Percentiles rank a stretch among this genome's conserved stretches.
Conservation (phyloP, 495 filamentous ascomycete species). For the Annulohypoxylon nitens region DNA sequence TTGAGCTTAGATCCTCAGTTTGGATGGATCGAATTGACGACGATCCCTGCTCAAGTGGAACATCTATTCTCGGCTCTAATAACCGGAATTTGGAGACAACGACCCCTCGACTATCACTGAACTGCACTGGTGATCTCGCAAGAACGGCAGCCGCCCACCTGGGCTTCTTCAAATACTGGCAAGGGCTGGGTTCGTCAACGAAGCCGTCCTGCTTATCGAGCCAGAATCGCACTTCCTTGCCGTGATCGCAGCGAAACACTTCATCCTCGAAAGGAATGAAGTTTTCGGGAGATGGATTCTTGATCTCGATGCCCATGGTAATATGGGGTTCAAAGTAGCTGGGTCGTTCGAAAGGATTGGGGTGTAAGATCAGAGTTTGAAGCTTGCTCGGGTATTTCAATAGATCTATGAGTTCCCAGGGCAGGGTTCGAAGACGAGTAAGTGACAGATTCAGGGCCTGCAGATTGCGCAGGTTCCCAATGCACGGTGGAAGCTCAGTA, state of each 20-base stretch:
- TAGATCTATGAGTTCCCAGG: constrained; percentile 76
- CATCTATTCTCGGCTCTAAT: constrained; percentile 13
- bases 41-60: not conserved
- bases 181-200: not conserved
- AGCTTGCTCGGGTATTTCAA: constrained; percentile 60
- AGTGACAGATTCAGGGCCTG: constrained; percentile 76
- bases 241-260: not conserved
- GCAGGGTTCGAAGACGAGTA: constrained; percentile 76
- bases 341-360: constrained; percentile 63
- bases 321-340: constrained; percentile 18
- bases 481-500: constrained; percentile 71
- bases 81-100: constrained; percentile 48
- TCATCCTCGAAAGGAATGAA: not conserved
- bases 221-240: constrained; percentile 4
- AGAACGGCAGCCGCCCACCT: constrained; percentile 31
- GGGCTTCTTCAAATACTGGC: not conserved
- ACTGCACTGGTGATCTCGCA: constrained; percentile 51
- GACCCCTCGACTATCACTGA: constrained; percentile 49
- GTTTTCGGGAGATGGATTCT: not conserved
- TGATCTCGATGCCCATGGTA: not conserved
- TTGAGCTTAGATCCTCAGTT: constrained; percentile 41
- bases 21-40: constrained; percentile 16
- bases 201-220: constrained; percentile 23
- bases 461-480: constrained; percentile 73
- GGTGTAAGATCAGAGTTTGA: constrained; percentile 54